Evolutionary conservation across 352 stramenopile species (phyloP).

Genomic region (Lagenidium giganteum): DNA sequence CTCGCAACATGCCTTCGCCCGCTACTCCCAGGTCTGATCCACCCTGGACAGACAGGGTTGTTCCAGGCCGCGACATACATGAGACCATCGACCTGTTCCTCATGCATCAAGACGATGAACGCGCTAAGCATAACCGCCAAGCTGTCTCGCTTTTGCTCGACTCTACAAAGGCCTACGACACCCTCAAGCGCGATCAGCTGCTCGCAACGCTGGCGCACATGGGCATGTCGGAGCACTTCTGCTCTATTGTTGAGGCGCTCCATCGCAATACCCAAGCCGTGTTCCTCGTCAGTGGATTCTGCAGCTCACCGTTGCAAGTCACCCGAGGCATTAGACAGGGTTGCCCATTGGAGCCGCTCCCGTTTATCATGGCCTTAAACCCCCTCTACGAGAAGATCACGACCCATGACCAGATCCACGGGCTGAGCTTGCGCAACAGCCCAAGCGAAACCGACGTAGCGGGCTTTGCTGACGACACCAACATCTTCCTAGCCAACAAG

Average conservation of each 20-base stretch:
- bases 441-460: too few relatives aligned
- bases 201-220: neutral
- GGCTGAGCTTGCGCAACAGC: too few relatives aligned
- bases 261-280: neutral
- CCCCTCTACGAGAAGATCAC: too few relatives aligned
- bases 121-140: too few relatives aligned
- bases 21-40: neutral
- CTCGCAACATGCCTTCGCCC: neutral
- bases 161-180: slow-evolving; percentile 4
- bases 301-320: neutral
- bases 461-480: slow-evolving; percentile 10
- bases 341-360: slow-evolving; percentile 1
- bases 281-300: neutral
- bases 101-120: too few relatives aligned
- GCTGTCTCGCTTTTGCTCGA: neutral
- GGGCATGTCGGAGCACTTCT: neutral
- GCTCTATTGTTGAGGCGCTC: neutral
- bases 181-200: neutral
- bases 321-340: slow-evolving; percentile 3
- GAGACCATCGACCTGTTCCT: slow-evolving; percentile 4
- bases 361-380: slow-evolving; percentile 4
- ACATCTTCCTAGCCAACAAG: too few relatives aligned
- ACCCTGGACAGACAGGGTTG: slow-evolving; percentile 1
- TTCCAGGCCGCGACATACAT: slow-evolving; percentile 9
- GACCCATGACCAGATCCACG: too few relatives aligned